These are phyloP conservation scores for Angophora floribunda DNA, from an alignment of 345 rosid genomes.

Conservation along the genomic window DNA sequence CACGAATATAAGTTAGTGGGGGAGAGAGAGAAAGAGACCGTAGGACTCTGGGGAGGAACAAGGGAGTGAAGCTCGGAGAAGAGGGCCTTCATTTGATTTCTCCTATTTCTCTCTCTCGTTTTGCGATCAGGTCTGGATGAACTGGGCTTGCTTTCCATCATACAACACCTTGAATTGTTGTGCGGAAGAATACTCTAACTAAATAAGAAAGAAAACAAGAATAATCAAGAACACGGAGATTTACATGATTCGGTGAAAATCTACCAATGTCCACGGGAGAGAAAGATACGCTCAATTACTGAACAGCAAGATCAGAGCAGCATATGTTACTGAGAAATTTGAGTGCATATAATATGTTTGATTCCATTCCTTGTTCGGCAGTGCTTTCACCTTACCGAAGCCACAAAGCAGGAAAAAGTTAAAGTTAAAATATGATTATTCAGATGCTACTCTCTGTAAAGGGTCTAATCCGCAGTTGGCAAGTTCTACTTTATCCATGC, in stretches of 20 bases:
- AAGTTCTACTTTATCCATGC: background rate
- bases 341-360: background rate
- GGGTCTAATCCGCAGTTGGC: background rate
- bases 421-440: background rate
- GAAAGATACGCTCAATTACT: too few relatives aligned
- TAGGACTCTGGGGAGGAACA: slow-evolving; percentile 24
- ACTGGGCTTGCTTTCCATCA: slow-evolving; percentile 27
- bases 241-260: too few relatives aligned
- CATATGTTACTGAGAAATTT: background rate
- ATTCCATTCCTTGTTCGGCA: background rate
- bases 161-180: background rate
- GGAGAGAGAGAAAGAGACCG: background rate
- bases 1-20: background rate
- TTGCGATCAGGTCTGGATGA: slow-evolving; percentile 46
- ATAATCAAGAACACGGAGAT: too few relatives aligned
- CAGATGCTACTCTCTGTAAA: background rate
- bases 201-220: too few relatives aligned
- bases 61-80: slow-evolving; percentile 42
- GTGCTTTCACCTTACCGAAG: background rate
- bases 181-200: too few relatives aligned
- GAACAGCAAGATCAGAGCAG: background rate
- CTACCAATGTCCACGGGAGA: too few relatives aligned
- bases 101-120: slow-evolving; percentile 44
- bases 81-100: slow-evolving; percentile 58
- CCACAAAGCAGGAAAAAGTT: background rate